phyloP scores from a whole-genome alignment of 371 early-diverging fungal genomes.

The Mucor sp. region DNA sequence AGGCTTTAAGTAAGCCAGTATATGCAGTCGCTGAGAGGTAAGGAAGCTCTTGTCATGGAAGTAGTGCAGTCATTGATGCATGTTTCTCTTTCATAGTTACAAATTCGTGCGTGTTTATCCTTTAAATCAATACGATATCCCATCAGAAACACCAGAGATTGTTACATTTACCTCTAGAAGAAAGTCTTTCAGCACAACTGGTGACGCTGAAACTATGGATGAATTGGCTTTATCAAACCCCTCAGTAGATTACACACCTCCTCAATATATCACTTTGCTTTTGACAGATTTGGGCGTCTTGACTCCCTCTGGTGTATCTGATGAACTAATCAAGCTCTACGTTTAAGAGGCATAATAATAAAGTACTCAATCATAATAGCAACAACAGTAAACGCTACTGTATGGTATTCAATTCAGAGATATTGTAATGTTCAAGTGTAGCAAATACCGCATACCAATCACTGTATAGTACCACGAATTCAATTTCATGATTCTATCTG shows the following conservation, averaged over 20 bases:
- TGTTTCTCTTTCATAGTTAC: constrained; percentile 56
- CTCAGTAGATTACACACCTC: constrained; percentile 95
- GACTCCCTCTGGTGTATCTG: constrained; percentile 91
- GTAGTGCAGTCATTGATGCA: background rate
- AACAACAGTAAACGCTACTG: too few species aligned
- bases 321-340: constrained; percentile 88
- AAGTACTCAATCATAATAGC: background rate
- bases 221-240: constrained; percentile 68
- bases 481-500: too few species aligned
- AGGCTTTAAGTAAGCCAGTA: constrained; percentile 91
- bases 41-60: background rate
- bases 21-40: constrained; percentile 95
- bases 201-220: constrained; percentile 41
- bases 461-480: too few species aligned
- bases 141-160: constrained; percentile 67
- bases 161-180: constrained; percentile 59
- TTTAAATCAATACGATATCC: constrained; percentile 85
- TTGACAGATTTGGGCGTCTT: constrained; percentile 94
- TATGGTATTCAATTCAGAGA: too few species aligned
- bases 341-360: constrained; percentile 43
- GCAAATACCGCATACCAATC: too few species aligned
- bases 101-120: constrained; percentile 95
- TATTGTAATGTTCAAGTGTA: too few species aligned
- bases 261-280: constrained; percentile 86
- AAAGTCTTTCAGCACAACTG: constrained; percentile 34